phyloP scores from a whole-genome alignment of 176 grass and related monocot species.

The Aegilops tauschii region DNA sequence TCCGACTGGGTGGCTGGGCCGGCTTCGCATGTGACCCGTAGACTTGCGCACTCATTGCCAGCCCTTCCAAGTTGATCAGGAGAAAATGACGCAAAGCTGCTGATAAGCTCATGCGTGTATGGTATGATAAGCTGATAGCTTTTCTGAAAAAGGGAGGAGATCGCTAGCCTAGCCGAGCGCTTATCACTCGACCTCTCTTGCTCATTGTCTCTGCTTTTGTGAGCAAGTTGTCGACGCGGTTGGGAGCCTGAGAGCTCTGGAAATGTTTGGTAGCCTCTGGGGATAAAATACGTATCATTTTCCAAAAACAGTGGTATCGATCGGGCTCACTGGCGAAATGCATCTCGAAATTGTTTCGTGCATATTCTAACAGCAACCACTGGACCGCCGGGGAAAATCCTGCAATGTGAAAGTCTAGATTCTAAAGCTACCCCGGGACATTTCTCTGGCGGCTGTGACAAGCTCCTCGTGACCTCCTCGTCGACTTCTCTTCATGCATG shows the following conservation, averaged over 20 bases:
- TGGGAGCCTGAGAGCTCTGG: background rate
- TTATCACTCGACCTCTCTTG: conserved; percentile 3
- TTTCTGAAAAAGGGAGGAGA: background rate
- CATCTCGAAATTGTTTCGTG: background rate
- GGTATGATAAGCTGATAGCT: conserved; percentile 45
- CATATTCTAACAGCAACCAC: background rate
- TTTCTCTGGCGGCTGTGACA: background rate
- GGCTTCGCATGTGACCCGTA: conserved; percentile 25
- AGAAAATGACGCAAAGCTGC: background rate
- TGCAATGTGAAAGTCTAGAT: background rate
- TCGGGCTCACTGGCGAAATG: no score
- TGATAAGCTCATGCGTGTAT: conserved; percentile 40
- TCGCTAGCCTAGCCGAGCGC: conserved; percentile 8
- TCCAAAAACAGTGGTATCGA: background rate
- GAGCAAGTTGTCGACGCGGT: background rate
- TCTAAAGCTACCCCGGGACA: background rate
- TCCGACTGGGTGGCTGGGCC: background rate
- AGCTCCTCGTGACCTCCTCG: conserved; percentile 26
- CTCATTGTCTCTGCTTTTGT: background rate
- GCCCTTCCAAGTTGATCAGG: conserved; percentile 14
- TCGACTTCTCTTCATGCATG: background rate
- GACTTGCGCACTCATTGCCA: conserved; percentile 17
- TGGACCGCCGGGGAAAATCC: background rate
- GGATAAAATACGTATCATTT: background rate
- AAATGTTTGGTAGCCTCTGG: background rate